Conservation (phyloP, 1,284 basidiomycete genomes). For the Abortiporus biennis region DNA sequence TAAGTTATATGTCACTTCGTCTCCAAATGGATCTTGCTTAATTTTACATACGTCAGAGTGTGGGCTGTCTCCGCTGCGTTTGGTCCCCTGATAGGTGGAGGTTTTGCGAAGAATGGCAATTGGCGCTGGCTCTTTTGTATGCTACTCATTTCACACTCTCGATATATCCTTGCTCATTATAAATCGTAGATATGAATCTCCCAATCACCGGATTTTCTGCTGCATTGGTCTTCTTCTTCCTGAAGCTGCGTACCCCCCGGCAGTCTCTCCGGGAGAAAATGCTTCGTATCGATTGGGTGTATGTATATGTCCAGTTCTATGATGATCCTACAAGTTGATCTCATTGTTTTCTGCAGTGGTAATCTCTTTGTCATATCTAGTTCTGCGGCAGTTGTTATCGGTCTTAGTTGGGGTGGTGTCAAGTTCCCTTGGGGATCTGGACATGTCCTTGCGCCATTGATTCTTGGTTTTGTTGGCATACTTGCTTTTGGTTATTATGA, state of each 20-base stretch:
- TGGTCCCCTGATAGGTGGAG: conserved; percentile 10
- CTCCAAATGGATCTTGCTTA: too few relatives aligned
- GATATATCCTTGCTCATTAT: not conserved
- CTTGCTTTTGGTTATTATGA: conserved; percentile 20
- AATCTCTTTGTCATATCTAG: conserved; percentile 28
- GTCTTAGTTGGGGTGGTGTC: conserved; percentile 32
- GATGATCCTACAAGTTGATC: not conserved
- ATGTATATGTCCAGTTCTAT: conserved; percentile 10
- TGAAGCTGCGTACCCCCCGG: conserved; percentile 33
- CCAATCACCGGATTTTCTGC: conserved; percentile 13
- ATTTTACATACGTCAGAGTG: conserved; percentile 3
- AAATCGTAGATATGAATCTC: conserved; percentile 12
- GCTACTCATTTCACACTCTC: not conserved
- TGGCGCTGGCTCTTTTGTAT: conserved; percentile 15
- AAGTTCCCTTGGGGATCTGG: conserved; percentile 28
- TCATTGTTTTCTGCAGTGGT: conserved; percentile 20
- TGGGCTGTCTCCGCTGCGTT: conserved; percentile 6
- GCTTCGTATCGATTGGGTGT: conserved; percentile 33
- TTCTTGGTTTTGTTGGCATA: conserved; percentile 25
- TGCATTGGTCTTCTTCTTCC: conserved; percentile 29
- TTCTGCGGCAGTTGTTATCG: conserved; percentile 25
- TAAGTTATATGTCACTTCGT: conserved; percentile 11
- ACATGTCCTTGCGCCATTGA: conserved; percentile 28
- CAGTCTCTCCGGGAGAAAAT: conserved; percentile 27
- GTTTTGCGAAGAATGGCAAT: conserved; percentile 4